phyloP scores from a whole-genome alignment of 352 stramenopile genomes.

The Phytophthora multivora region DNA sequence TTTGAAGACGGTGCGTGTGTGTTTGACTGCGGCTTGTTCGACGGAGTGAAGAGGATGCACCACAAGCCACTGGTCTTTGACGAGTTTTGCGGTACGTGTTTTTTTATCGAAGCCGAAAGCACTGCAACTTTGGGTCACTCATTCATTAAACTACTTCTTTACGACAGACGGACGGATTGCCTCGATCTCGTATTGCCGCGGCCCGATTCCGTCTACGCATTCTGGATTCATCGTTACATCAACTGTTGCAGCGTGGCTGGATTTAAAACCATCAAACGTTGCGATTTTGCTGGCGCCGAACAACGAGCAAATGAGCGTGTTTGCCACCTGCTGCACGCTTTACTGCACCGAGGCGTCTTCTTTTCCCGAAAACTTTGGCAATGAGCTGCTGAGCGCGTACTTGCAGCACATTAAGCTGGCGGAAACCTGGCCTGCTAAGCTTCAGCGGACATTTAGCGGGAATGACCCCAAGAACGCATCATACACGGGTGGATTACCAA shows the following conservation, averaged over 20 bases:
- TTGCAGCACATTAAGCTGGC: conserved; percentile 77
- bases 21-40: conserved; percentile 87
- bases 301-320: conserved; percentile 89
- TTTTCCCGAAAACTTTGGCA: conserved; percentile 73
- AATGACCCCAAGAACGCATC: conserved; percentile 69
- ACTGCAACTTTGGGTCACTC: background rate
- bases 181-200: conserved; percentile 79
- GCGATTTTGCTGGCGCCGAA: conserved; percentile 82
- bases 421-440: conserved; percentile 75
- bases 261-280: conserved; percentile 75
- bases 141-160: background rate
- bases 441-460: conserved; percentile 79
- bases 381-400: conserved; percentile 77
- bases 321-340: conserved; percentile 84
- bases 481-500: conserved; percentile 69
- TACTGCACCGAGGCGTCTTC: conserved; percentile 73
- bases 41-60: conserved; percentile 81
- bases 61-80: conserved; percentile 85
- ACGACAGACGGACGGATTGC: conserved; percentile 75
- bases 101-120: background rate
- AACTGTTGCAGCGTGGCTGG: conserved; percentile 83
- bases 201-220: conserved; percentile 81
- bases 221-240: conserved; percentile 84
- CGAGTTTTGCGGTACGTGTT: conserved; percentile 78
- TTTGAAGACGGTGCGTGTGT: conserved; percentile 84